Evolutionary conservation across 495 filamentous ascomycete genomes (phyloP), one percentile per base, ranked within the genome.

Genomic region (Xylaria castorea): DNA sequence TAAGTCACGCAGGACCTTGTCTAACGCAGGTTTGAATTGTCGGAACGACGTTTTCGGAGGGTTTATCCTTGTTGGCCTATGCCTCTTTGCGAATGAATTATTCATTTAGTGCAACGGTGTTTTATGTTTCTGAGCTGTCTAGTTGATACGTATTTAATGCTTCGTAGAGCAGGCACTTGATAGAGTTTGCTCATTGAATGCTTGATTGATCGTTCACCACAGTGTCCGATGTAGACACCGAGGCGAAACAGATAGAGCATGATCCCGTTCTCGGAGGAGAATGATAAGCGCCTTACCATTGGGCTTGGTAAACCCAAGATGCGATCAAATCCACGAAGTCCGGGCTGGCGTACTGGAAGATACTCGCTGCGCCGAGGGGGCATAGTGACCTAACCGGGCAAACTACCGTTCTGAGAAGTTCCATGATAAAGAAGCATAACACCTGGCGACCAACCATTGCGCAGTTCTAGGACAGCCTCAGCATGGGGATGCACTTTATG

Each of bases 371-470:
- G 42, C 62, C 62, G 62, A 53, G 61, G 63, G 38, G 53, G n/a
- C 70, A 60, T 40, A 60, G 62, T 60, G 63, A 67, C 70, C 51
- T 66, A 66, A 67, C 70, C 62, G 63, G 70, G 51, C 38, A 30
- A 67, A 16, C 25, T 61, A 61, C 53, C 62, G 16, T 72, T 67
- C 63, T 48, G 50, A 67, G 50, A 9, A 60, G 40, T 27, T 71
- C 68, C 57, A 65, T 38, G 58, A 71, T 66, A 65, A 53, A 58
- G 50, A n/a, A 48, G 63, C 25, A 14, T 46, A 67, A 67, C 70
- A 67, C 62, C 62, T 72, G 63, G 63, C 62, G 70, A 67, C 70
- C 70, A 72, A 72, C 70, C 70, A 72, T 72, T 72, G 70, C 63
- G 63, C 53, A 7, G 70, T 36, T 16, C 42, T 51, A 61, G 51